These are phyloP conservation scores for Xylaria sp. DNA, from an alignment of 2,329 filamentous ascomycete species.

Conservation along the genomic window DNA sequence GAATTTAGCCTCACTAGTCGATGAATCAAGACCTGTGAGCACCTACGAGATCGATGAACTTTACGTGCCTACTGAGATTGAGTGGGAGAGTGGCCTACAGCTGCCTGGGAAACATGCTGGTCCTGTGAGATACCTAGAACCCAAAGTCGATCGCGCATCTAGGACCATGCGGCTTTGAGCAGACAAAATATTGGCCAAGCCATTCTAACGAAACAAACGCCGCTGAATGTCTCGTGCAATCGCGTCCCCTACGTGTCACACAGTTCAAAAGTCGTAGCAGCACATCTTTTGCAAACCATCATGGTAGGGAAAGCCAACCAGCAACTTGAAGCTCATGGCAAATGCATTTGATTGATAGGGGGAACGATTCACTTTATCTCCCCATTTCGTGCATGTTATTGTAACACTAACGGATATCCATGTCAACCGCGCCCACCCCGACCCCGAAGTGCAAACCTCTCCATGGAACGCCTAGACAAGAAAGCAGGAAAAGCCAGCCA, in stretches of 20 bases:
- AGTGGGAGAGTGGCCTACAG: not conserved
- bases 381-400: slow-evolving; percentile 8
- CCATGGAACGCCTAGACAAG: slow-evolving; percentile 15
- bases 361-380: slow-evolving; percentile 7
- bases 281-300: not conserved
- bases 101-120: slow-evolving; percentile 1
- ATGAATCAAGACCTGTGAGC: slow-evolving; percentile 38
- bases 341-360: slow-evolving; percentile 14
- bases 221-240: not conserved
- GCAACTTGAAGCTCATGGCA: slow-evolving; percentile 10
- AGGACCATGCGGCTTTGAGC: not conserved
- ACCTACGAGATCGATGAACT: slow-evolving; percentile 18
- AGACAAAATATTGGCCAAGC: not conserved
- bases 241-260: not conserved
- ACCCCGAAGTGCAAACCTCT: slow-evolving; percentile 12
- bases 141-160: not conserved
- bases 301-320: not conserved
- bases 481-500: slow-evolving; percentile 9
- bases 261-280: not conserved
- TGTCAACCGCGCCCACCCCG: slow-evolving; percentile 9
- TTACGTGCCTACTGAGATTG: slow-evolving; percentile 11
- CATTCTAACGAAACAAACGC: not conserved
- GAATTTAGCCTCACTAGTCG: slow-evolving; percentile 41
- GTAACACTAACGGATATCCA: slow-evolving; percentile 12
- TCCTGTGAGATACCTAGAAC: not conserved